phyloP scores from a whole-genome alignment of 2,329 filamentous ascomycete species.

The Plenodomus lindquistii region DNA sequence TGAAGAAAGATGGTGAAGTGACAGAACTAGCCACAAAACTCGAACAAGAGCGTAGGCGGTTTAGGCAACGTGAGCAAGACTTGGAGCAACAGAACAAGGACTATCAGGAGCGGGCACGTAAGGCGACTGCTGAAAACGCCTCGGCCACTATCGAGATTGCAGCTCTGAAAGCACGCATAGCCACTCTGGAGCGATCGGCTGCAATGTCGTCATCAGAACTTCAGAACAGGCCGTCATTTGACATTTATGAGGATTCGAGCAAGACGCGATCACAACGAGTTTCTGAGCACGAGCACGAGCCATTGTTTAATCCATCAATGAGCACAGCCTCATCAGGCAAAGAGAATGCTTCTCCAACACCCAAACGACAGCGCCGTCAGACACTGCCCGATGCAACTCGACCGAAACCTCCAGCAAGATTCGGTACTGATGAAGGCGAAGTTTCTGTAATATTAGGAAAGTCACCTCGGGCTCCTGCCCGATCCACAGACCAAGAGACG shows the following conservation, averaged over 20 bases:
- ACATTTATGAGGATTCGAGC: slow-evolving; percentile 37
- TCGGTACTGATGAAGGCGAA: slow-evolving; percentile 23
- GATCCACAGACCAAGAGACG: slow-evolving; percentile 12
- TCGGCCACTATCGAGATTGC: slow-evolving; percentile 40
- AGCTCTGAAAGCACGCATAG: slow-evolving; percentile 38
- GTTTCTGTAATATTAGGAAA: slow-evolving; percentile 25
- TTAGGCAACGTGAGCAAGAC: slow-evolving; percentile 66
- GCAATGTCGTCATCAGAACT: slow-evolving; percentile 18
- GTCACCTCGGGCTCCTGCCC: slow-evolving; percentile 15
- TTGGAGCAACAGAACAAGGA: slow-evolving; percentile 62
- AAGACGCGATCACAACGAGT: slow-evolving; percentile 18
- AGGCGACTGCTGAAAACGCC: slow-evolving; percentile 38
- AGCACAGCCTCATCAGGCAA: slow-evolving; percentile 28
- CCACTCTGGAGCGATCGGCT: slow-evolving; percentile 30
- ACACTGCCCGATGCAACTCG: slow-evolving; percentile 25
- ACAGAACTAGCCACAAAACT: slow-evolving; percentile 67
- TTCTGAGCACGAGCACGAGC: slow-evolving; percentile 11
- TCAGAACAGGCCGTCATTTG: slow-evolving; percentile 25
- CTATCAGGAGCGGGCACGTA: slow-evolving; percentile 43
- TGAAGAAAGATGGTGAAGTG: slow-evolving; percentile 75
- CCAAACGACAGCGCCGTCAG: slow-evolving; percentile 25
- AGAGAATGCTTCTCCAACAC: slow-evolving; percentile 37
- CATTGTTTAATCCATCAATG: slow-evolving; percentile 18
- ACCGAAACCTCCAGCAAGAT: slow-evolving; percentile 11
- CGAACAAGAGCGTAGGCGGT: slow-evolving; percentile 68